Evolutionary conservation across 441 rosid genomes (phyloP).

Genomic region (Aleurites moluccanus): DNA sequence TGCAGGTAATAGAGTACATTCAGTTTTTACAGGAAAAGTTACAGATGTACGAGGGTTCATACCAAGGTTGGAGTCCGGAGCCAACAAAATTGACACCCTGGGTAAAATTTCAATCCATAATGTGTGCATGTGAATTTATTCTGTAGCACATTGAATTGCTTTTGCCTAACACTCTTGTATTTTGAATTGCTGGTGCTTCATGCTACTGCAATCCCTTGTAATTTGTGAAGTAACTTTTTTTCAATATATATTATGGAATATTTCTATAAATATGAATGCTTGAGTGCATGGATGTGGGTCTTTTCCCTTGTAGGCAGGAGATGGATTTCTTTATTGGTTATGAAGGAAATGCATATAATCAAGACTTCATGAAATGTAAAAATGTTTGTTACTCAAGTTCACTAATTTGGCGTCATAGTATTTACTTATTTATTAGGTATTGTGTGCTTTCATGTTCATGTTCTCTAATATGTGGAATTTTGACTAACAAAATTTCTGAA

Average conservation of each 20-base stretch:
- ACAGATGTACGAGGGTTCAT: constrained; percentile 63
- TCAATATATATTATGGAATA: neutral
- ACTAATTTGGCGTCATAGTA: neutral
- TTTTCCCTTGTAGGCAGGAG: neutral
- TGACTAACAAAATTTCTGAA: neutral
- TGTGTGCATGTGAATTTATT: constrained; percentile 3
- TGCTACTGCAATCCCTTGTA: neutral
- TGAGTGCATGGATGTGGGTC: neutral
- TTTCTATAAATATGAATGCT: neutral
- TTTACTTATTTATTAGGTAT: neutral
- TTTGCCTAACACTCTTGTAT: constrained; percentile 1
- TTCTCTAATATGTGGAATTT: neutral
- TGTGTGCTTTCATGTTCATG: constrained; percentile 7
- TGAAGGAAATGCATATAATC: neutral
- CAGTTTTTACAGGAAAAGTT: constrained; percentile 86
- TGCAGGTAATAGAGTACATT: constrained; percentile 91
- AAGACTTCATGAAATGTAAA: neutral
- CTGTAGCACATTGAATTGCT: constrained; percentile 1
- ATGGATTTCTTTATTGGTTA: neutral
- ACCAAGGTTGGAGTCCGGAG: constrained; percentile 71
- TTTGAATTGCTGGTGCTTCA: constrained; percentile 13
- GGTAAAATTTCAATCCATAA: constrained; percentile 43
- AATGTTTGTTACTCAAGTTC: neutral
- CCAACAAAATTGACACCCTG: constrained; percentile 67
- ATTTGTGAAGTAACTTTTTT: neutral